Percentiles rank a stretch among this genome's conserved stretches.
Evolutionary conservation across 2,329 filamentous ascomycete species (phyloP).

Genomic region (Emergomyces africanus): DNA sequence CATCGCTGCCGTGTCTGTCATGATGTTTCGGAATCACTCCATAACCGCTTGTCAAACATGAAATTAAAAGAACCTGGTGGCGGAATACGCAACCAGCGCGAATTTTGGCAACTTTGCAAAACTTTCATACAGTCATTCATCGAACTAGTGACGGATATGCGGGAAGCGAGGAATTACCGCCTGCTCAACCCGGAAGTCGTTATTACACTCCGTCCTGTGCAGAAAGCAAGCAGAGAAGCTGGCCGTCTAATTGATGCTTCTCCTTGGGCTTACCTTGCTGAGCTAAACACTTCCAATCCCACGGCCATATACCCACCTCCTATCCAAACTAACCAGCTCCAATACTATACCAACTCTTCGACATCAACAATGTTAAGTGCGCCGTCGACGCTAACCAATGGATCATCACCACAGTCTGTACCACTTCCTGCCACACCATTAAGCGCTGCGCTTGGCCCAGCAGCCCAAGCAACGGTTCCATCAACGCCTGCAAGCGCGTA

Average conservation of each 20-base stretch:
- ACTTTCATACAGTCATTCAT: constrained; percentile 37
- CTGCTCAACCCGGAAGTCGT: constrained; percentile 54
- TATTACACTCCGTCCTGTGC: constrained; percentile 62
- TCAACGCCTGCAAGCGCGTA: constrained; percentile 40
- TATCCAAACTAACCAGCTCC: constrained; percentile 13
- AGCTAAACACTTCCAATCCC: constrained; percentile 23
- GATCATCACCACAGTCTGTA: constrained; percentile 36
- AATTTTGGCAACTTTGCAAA: constrained; percentile 60
- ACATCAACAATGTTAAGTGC: constrained; percentile 7
- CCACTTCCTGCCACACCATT: constrained; percentile 73
- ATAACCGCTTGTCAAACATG: constrained; percentile 60
- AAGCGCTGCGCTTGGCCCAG: constrained; percentile 77
- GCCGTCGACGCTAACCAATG: constrained; percentile 10
- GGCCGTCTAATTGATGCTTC: constrained; percentile 56
- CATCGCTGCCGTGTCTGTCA: constrained; percentile 58
- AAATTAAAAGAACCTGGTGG: constrained; percentile 74
- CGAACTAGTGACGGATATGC: constrained; percentile 35
- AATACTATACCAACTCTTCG: constrained; percentile 19
- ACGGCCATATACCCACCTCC: constrained; percentile 18
- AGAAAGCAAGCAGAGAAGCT: constrained; percentile 71
- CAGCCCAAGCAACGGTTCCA: constrained; percentile 64
- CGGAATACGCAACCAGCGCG: constrained; percentile 44
- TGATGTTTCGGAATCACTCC: constrained; percentile 60
- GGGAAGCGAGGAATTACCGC: constrained; percentile 34
- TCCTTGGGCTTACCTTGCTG: constrained; percentile 47